Base-by-base conservation (phyloP, 805 yeast species). In the Ascoidea rubescens region DNA sequence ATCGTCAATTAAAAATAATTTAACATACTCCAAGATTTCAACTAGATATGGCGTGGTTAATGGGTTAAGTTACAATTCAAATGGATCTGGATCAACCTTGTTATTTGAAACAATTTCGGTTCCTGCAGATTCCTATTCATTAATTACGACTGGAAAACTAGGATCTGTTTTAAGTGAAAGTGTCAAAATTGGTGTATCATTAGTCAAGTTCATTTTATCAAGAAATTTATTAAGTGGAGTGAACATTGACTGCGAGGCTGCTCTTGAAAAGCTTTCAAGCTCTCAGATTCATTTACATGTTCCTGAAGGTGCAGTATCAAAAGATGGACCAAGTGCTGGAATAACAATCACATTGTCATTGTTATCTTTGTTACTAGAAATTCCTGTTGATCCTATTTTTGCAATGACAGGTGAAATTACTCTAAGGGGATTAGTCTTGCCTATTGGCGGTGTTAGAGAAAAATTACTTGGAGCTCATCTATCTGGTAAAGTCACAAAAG, bases 351-450 rank as follows among this genome's bases (percentile, higher is more conserved):
- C 95, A 0, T 70, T 90, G 10, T 87, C 96, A 5, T 69, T 89
- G 54, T 63, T 89, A 44, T 88, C 96, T 0, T 72, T 86, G 57
- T 85, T 93, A 2, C 61, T 84, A 31, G 71, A 77, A 56, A 73
- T 69, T 51, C 74, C 87, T 0, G 69, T 74, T 42, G 68, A 71
- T 30, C 54, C 65, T 12, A 67, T 70, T 50, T 68, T 84, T 50
- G 95, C 95, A 50, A 84, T 87, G 93, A 87, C 95, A 1, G 95
- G 95, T 5, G 95, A 86, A 64, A 81, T 86, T 55, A 84, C 93
- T 0, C 71, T 87, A 4, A 68, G 91, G 47, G 95, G 95, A 5
- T 72, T 82, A 57, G 84, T 87, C 0, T 69, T 87, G 48, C 90
- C 90, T 5, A 86, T 87, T 57, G 95, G 95, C 5, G 95, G 95